A percentile compares a stretch with the other conserved stretches of the same genome.
Evolutionary conservation across 148 eudicot species (phyloP).

Genomic region (Vaccinium corymbosum): DNA sequence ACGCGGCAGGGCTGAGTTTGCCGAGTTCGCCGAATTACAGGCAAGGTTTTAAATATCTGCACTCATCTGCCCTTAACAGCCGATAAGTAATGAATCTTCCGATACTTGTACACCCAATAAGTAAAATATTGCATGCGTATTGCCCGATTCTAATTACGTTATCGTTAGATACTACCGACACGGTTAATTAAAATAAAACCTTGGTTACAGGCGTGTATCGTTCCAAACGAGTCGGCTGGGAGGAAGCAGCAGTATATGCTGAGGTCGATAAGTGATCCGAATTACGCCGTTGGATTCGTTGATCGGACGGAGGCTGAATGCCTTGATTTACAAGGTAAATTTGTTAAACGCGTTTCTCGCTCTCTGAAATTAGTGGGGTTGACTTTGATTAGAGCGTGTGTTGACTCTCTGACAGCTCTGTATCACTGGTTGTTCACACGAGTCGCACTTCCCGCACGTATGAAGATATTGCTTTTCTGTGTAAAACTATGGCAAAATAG

Average conservation of each 20-base stretch:
- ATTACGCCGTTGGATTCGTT: slow-evolving; percentile 66
- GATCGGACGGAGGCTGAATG: slow-evolving; percentile 80
- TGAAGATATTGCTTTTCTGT: not conserved
- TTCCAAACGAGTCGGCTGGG: slow-evolving; percentile 53
- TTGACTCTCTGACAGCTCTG: not conserved
- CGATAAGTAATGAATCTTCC: no score
- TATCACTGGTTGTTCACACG: not conserved
- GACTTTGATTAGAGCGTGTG: not conserved
- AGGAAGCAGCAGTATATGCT: slow-evolving; percentile 57
- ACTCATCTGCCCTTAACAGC: no score
- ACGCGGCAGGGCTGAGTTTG: slow-evolving; percentile 43
- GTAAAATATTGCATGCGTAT: no score
- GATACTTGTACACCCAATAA: no score
- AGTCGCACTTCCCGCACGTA: not conserved
- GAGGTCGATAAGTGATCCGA: slow-evolving; percentile 71
- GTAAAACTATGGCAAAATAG: no score
- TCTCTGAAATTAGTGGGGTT: no score
- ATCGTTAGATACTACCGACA: no score
- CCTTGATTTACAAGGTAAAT: slow-evolving; percentile 59
- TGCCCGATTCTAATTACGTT: no score
- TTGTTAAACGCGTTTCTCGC: not conserved
- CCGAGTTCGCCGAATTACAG: slow-evolving; percentile 31
- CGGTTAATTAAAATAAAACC: not conserved
- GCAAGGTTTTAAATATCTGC: not conserved
- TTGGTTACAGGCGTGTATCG: slow-evolving; percentile 62